A percentile compares a stretch with the other conserved stretches of the same genome.
phyloP scores from a whole-genome alignment of 768 basidiomycete species.

The Lyophyllum decastes region DNA sequence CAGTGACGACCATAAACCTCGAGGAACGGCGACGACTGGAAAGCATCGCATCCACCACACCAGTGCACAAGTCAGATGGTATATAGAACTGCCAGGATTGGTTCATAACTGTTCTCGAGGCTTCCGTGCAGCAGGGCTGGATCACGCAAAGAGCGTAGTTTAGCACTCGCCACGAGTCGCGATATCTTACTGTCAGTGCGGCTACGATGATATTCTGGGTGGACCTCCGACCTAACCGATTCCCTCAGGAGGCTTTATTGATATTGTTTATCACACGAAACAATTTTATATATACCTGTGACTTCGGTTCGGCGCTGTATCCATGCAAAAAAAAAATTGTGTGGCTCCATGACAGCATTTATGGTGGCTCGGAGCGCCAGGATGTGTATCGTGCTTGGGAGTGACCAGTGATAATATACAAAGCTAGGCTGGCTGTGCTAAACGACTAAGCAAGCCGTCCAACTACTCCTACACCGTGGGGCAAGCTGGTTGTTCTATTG shows the following conservation, averaged over 20 bases:
- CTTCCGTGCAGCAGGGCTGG: slow-evolving; percentile 14
- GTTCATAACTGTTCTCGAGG: slow-evolving; percentile 22
- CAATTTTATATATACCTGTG: background rate
- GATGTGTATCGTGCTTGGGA: no score
- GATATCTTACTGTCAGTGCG: background rate
- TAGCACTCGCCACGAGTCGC: background rate
- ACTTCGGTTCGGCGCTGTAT: background rate
- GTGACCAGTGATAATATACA: background rate
- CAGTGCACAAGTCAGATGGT: slow-evolving; percentile 24
- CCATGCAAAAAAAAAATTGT: no score
- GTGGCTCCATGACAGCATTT: no score
- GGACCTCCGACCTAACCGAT: background rate
- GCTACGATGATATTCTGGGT: background rate
- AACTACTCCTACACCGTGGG: background rate
- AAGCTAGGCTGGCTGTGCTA: background rate
- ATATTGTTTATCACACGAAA: background rate
- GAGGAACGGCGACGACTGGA: slow-evolving; percentile 21
- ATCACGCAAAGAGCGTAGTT: background rate
- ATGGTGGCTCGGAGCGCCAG: no score
- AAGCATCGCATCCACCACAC: slow-evolving; percentile 18
- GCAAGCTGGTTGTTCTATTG: slow-evolving; percentile 32
- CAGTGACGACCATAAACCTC: slow-evolving; percentile 14
- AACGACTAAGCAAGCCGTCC: background rate
- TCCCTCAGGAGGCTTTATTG: background rate
- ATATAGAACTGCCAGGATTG: slow-evolving; percentile 33